These are phyloP conservation scores for Moniliophthora roreri DNA, from an alignment of 1,284 basidiomycete species.

Conservation along the genomic window DNA sequence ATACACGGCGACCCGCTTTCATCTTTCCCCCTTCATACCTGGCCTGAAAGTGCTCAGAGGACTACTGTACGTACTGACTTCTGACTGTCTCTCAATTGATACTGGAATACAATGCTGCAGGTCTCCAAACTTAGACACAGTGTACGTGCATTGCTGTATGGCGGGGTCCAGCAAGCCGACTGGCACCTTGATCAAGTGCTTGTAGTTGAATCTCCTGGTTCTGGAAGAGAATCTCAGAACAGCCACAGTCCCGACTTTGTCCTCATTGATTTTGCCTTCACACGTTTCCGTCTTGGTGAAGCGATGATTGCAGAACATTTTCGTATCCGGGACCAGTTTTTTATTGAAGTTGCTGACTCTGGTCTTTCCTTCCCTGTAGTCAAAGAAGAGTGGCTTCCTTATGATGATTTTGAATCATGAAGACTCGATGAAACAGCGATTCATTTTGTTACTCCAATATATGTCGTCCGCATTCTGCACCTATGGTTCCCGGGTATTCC, in stretches of 20 bases:
- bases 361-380: background rate
- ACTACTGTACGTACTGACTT: too few species aligned
- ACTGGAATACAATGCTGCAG: too few species aligned
- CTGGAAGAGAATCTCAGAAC: background rate
- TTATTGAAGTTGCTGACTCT: background rate
- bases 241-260: background rate
- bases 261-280: slow-evolving; percentile 6
- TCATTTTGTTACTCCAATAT: too few species aligned
- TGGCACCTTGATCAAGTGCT: slow-evolving; percentile 6
- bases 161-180: slow-evolving; percentile 3
- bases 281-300: background rate
- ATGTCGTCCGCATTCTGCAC: too few species aligned
- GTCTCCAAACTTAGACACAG: too few species aligned
- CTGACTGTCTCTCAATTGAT: too few species aligned
- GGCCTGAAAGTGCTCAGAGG: background rate
- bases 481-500: too few species aligned
- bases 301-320: background rate
- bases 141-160: background rate
- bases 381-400: background rate
- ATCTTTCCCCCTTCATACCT: background rate
- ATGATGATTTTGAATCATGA: background rate
- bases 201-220: background rate
- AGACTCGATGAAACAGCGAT: too few species aligned
- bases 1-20: background rate
- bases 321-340: background rate